A percentile compares a stretch with the other conserved stretches of the same genome.
Conservation (phyloP, 2,329 filamentous ascomycete genomes). For the Diplocarpon rosae region DNA sequence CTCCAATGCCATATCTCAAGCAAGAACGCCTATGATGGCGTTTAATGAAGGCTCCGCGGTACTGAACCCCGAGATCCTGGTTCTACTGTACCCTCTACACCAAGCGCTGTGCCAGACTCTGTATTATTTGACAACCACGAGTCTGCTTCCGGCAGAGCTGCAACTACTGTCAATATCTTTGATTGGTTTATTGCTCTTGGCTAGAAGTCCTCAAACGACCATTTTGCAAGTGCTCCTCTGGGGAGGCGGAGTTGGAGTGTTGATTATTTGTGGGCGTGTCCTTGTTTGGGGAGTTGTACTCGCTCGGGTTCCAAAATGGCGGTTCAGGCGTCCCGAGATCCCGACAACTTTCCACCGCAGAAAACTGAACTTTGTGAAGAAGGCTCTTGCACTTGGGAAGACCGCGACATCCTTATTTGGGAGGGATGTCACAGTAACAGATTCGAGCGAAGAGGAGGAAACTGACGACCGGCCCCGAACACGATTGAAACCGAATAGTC, state of each 20-base stretch:
- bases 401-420: conserved; percentile 13
- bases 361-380: conserved; percentile 5
- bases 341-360: conserved; percentile 5
- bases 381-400: conserved; percentile 10
- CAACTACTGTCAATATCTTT: conserved; percentile 76
- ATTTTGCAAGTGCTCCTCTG: conserved; percentile 80
- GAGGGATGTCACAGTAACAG: conserved; percentile 11
- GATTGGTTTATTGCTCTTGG: conserved; percentile 69
- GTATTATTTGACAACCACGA: conserved; percentile 76
- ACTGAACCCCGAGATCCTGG: conserved; percentile 23
- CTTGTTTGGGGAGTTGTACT: conserved; percentile 76
- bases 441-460: conserved; percentile 20
- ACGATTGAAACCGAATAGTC: conserved; percentile 13
- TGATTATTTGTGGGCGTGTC: conserved; percentile 61
- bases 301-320: conserved; percentile 84
- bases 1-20: conserved; percentile 2
- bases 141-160: conserved; percentile 74
- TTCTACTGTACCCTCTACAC: conserved; percentile 72
- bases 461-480: conserved; percentile 1
- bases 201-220: conserved; percentile 68
- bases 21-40: too few species aligned
- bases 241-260: conserved; percentile 67
- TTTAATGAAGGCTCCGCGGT: background rate
- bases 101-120: conserved; percentile 63
- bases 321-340: conserved; percentile 50